Conservation (phyloP, 176 grass and related monocot genomes). For the Musa acuminata region DNA sequence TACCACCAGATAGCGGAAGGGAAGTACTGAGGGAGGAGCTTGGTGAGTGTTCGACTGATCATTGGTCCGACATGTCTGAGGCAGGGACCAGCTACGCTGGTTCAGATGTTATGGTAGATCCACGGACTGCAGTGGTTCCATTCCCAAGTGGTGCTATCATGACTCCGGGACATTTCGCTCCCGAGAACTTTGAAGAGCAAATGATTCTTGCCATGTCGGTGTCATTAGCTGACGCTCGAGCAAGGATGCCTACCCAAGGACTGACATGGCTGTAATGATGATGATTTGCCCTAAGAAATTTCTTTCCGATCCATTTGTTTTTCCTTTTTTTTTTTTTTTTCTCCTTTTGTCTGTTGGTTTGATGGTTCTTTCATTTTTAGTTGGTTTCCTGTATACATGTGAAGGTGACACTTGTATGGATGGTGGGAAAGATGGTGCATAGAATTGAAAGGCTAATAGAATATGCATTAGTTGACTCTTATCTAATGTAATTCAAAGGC, state of each 20-base stretch:
- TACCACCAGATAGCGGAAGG: constrained; percentile 41
- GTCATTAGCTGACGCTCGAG: constrained; percentile 66
- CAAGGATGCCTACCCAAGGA: constrained; percentile 47
- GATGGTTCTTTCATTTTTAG: constrained; percentile 33
- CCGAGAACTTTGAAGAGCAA: constrained; percentile 86
- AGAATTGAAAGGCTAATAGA: no score
- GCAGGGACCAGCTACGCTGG: constrained; percentile 68
- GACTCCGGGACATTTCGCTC: constrained; percentile 46
- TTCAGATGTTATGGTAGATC: constrained; percentile 57
- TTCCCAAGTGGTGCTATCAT: constrained; percentile 34
- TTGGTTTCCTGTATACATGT: constrained; percentile 43
- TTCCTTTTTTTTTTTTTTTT: constrained; percentile 1
- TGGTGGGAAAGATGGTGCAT: no score
- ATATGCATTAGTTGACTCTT: no score
- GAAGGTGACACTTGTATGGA: constrained; percentile 13
- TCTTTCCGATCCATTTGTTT: neutral
- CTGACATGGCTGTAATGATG: constrained; percentile 57
- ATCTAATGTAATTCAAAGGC: no score
- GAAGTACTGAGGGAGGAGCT: constrained; percentile 46
- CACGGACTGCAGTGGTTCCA: constrained; percentile 30
- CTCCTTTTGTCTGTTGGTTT: constrained; percentile 28
- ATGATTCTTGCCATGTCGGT: constrained; percentile 93
- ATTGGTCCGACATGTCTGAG: constrained; percentile 70
- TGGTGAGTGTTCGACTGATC: constrained; percentile 68
- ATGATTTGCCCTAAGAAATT: constrained; percentile 31